Base-by-base conservation (phyloP, 2,329 filamentous ascomycete genomes). In the Penicillium sp. region DNA sequence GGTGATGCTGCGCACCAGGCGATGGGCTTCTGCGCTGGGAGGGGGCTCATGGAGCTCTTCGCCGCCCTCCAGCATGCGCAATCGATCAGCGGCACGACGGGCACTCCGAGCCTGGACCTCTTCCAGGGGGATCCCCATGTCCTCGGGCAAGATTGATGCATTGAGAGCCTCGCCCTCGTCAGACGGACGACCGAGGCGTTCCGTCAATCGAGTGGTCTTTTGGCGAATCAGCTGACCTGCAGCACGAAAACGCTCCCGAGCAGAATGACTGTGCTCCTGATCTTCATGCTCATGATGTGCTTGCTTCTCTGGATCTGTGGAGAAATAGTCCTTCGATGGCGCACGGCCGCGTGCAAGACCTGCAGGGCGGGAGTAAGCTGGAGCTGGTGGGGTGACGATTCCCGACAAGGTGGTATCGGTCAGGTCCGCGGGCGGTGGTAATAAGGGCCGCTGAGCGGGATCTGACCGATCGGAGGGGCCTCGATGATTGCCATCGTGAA, bases 1-100 rank as follows among this genome's bases (percentile, higher is more conserved):
- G 38, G 64, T 68, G 52, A 68, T 60, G 24, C 56, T 62, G 45
- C 66, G 66, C n/a, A 69, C 67, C 1, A 69, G 57, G 13, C 66
- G 64, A 60, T 69, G 67, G 1, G 67, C 67, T 47, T 69, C 67
- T 1, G 66, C 61, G 40, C 62, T 66, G 7, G 64, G 58, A 1
- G 60, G 49, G 3, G 56, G 54, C 45, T 60, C 51, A 13, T 43
- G 35, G 0, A 53, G 37, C 12, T 57, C 49, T 7, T 62, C 59
- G 11, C 54, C 53, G 2, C 44, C 47, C 9, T 56, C 55, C 13
- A 56, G 35, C 9, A 59, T 48, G 2, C 49, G 54, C 9, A 50
- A 33, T 13, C 47, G 44, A 36, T 58, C 48, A 4, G 57, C 55
- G 12, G 57, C 51, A 8, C 45, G 47, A 4, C 51, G 52, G 4